Percentiles rank a stretch among this genome's conserved stretches.
Evolutionary conservation across 2,329 filamentous ascomycete species (phyloP).

Genomic region (Lasiodiplodia theobromae): DNA sequence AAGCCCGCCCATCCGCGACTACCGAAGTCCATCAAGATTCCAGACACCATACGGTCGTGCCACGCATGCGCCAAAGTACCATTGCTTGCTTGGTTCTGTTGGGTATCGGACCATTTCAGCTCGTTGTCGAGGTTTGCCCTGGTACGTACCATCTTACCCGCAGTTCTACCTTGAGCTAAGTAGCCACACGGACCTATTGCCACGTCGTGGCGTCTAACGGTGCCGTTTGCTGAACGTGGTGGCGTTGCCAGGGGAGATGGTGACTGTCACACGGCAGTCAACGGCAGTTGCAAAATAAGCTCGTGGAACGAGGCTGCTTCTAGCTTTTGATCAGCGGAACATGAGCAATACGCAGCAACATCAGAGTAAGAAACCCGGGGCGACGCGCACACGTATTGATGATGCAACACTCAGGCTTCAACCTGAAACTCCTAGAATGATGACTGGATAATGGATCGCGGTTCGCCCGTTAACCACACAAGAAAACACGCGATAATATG

Average conservation of each 20-base stretch:
- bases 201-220: not conserved
- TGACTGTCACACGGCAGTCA: not conserved
- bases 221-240: too few relatives aligned
- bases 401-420: too few relatives aligned
- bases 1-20: not conserved
- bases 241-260: too few relatives aligned
- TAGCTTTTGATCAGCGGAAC: not conserved
- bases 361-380: too few relatives aligned
- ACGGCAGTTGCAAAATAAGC: constrained; percentile 1
- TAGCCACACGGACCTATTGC: not conserved
- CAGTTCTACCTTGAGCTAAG: constrained; percentile 9
- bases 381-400: not conserved
- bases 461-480: too few relatives aligned
- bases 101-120: constrained; percentile 1
- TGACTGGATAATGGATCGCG: too few relatives aligned
- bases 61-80: not conserved
- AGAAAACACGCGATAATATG: too few relatives aligned
- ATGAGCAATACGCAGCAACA: too few relatives aligned
- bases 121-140: constrained; percentile 11
- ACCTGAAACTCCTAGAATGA: too few relatives aligned
- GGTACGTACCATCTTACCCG: constrained; percentile 5
- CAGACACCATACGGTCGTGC: not conserved
- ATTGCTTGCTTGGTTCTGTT: not conserved
- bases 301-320: not conserved
- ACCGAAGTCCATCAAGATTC: not conserved